These are phyloP conservation scores for Hypoxylon fragiforme DNA, from an alignment of 495 filamentous ascomycete genomes.

Conservation along the genomic window DNA sequence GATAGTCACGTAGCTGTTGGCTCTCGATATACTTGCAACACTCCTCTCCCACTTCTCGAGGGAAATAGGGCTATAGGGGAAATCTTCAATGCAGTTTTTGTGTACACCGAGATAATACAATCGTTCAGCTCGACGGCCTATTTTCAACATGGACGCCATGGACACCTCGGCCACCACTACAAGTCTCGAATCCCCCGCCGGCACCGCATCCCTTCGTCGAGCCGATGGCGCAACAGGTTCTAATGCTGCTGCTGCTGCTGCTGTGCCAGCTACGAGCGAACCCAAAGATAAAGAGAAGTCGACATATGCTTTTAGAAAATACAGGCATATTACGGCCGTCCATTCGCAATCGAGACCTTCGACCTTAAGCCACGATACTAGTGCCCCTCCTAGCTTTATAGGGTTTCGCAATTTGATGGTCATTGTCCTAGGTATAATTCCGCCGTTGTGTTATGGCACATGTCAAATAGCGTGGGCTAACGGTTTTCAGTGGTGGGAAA, in stretches of 20 bases:
- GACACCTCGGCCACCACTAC: slow-evolving; percentile 35
- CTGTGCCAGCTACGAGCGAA: not conserved
- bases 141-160: slow-evolving; percentile 30
- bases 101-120: not conserved
- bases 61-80: too few species aligned
- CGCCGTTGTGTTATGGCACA: not conserved
- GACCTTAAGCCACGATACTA: slow-evolving; percentile 81
- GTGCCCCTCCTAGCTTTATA: slow-evolving; percentile 75
- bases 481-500: slow-evolving; percentile 79
- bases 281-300: slow-evolving; percentile 18
- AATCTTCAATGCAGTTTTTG: not conserved
- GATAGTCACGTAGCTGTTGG: not conserved
- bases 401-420: slow-evolving; percentile 97
- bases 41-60: not conserved
- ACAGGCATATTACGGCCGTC: slow-evolving; percentile 85
- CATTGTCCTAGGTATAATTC: slow-evolving; percentile 73
- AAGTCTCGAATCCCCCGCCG: slow-evolving; percentile 26
- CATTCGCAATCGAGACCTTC: slow-evolving; percentile 74
- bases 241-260: not conserved
- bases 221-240: slow-evolving; percentile 9
- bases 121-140: not conserved
- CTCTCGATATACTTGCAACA: not conserved
- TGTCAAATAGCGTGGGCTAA: not conserved
- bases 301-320: slow-evolving; percentile 53
- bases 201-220: slow-evolving; percentile 23